A percentile compares a stretch with the other conserved stretches of the same genome.
Conservation (phyloP, 148 eudicot genomes). For the Chenopodium album region DNA sequence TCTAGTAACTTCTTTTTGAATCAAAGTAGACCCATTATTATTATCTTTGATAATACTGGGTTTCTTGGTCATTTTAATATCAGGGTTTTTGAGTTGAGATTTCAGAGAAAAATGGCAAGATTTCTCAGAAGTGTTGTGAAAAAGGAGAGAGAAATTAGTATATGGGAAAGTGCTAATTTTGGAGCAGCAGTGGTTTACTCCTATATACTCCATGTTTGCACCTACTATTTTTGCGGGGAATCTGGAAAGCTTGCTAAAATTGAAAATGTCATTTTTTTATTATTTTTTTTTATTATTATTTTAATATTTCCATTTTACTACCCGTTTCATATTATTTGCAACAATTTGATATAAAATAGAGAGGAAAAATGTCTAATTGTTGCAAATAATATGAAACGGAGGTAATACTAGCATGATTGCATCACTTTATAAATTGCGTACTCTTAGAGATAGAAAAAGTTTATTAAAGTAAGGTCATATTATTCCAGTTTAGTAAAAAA, state of each 20-base stretch:
- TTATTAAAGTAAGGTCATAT: no score
- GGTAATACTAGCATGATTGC: no score
- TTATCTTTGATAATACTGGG: constrained; percentile 18
- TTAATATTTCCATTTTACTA: no score
- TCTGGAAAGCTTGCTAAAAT: not conserved
- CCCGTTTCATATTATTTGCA: no score
- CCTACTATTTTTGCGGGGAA: not conserved
- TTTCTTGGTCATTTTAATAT: constrained; percentile 30
- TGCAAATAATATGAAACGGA: no score
- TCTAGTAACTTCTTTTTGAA: constrained; percentile 33
- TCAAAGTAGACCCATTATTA: not conserved
- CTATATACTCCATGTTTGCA: not conserved
- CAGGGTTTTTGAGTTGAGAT: not conserved
- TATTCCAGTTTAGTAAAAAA: no score
- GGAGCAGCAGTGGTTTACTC: not conserved
- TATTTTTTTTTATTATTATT: no score
- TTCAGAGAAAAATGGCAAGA: not conserved
- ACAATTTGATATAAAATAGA: no score
- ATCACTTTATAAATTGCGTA: no score
- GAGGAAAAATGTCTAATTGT: no score
- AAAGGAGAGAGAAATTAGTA: not conserved
- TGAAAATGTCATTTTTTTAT: no score
- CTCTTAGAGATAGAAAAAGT: no score
- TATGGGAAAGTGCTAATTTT: not conserved
- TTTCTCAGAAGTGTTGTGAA: not conserved